Percentiles rank a stretch among this genome's conserved stretches.
Conservation (phyloP, 2,329 filamentous ascomycete genomes). For the Beauveria bassiana region DNA sequence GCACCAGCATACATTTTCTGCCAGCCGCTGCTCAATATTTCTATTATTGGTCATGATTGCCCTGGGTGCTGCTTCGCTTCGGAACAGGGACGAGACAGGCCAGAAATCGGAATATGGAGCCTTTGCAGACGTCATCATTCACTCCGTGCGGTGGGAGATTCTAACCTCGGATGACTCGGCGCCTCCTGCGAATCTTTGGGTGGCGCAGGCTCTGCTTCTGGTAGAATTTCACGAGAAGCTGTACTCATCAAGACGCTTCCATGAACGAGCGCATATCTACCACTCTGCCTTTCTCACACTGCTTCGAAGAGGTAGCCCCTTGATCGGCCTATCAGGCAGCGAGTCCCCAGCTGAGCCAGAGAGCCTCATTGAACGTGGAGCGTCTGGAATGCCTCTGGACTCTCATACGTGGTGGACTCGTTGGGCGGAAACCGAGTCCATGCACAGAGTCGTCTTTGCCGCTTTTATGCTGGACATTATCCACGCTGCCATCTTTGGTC, state of each 20-base stretch:
- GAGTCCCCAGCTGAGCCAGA: conserved; percentile 63
- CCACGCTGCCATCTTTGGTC: conserved; percentile 88
- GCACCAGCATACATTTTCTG: conserved; percentile 79
- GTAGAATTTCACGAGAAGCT: conserved; percentile 90
- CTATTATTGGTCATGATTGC: conserved; percentile 77
- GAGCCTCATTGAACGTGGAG: conserved; percentile 30
- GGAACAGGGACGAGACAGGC: conserved; percentile 52
- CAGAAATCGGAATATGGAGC: conserved; percentile 37
- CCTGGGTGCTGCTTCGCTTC: conserved; percentile 72
- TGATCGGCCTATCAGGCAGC: conserved; percentile 71
- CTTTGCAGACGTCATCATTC: conserved; percentile 54
- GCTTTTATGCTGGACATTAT: conserved; percentile 86
- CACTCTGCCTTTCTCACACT: conserved; percentile 79
- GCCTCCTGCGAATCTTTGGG: conserved; percentile 79
- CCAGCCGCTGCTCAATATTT: conserved; percentile 68
- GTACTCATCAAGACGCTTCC: conserved; percentile 72
- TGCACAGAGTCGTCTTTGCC: conserved; percentile 76
- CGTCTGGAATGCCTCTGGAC: conserved; percentile 25
- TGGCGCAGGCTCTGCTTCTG: conserved; percentile 75
- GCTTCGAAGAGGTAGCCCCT: conserved; percentile 75
- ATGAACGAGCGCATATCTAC: conserved; percentile 85
- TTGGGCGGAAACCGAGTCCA: conserved; percentile 86
- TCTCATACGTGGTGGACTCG: conserved; percentile 63
- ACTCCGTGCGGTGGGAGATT: conserved; percentile 72
- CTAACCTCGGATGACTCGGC: conserved; percentile 74